Evolutionary conservation across 2,329 filamentous ascomycete genomes (phyloP).

Genomic region (Penicillium sp.): DNA sequence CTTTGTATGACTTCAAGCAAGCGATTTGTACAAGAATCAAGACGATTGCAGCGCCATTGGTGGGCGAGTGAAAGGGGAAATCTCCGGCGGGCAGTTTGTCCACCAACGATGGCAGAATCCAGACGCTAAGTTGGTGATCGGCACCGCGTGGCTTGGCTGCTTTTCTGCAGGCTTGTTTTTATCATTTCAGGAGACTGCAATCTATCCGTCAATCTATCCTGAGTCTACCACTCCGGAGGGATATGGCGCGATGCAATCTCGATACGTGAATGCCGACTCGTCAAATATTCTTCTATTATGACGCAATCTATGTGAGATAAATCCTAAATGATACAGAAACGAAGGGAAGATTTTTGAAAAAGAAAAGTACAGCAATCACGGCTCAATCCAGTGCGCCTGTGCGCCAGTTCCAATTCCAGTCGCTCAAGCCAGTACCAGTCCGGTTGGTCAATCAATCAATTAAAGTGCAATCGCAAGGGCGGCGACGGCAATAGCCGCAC

Average conservation of each 20-base stretch:
- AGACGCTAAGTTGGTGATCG: neutral
- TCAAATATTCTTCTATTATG: neutral
- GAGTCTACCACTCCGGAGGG: too few relatives aligned
- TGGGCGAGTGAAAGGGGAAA: conserved; percentile 8
- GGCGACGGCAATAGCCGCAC: conserved; percentile 20
- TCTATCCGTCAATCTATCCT: too few relatives aligned
- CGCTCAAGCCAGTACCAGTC: neutral
- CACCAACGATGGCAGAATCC: neutral
- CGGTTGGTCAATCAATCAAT: neutral
- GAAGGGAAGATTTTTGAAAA: neutral
- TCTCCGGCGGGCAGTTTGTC: conserved; percentile 11
- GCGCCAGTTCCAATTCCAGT: neutral
- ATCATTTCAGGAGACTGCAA: neutral
- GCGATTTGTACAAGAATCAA: neutral
- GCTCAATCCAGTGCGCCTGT: neutral
- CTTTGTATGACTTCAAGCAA: too few relatives aligned
- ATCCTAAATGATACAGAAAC: neutral
- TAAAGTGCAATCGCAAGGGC: conserved; percentile 14
- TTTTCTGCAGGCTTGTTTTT: neutral
- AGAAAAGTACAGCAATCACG: neutral
- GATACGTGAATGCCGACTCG: too few relatives aligned
- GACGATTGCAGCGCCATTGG: conserved; percentile 1
- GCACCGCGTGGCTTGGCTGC: neutral
- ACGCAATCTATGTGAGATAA: neutral
- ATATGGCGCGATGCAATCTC: too few relatives aligned